Conservation (phyloP, 2,329 filamentous ascomycete genomes). For the Fusarium bactridioides region DNA sequence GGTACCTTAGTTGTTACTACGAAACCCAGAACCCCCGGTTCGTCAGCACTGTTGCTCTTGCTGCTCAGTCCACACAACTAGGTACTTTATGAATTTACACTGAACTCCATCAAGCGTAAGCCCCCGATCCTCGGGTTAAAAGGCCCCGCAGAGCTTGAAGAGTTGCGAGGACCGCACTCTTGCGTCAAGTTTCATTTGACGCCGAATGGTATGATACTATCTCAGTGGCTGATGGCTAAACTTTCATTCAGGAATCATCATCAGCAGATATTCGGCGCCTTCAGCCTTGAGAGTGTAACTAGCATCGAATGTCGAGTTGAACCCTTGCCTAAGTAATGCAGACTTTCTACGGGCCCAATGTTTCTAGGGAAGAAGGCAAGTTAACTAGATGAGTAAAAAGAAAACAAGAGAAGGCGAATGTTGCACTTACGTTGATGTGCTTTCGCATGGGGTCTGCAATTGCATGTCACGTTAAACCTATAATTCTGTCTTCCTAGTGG, state of each 20-base stretch:
- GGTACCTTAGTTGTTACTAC: not conserved
- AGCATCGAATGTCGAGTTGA: not conserved
- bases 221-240: not conserved
- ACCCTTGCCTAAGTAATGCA: not conserved
- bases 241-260: not conserved
- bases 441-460: not conserved
- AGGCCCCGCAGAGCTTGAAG: not conserved
- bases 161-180: not conserved
- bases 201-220: not conserved
- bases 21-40: not conserved
- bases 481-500: not conserved
- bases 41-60: not conserved
- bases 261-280: not conserved
- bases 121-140: not conserved
- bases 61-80: not conserved
- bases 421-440: not conserved
- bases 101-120: not conserved
- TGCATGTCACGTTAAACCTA: not conserved
- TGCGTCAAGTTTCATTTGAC: not conserved
- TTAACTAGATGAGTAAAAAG: not conserved
- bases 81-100: not conserved
- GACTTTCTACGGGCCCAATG: not conserved
- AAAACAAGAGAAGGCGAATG: not conserved
- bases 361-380: not conserved
- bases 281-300: not conserved